Percentiles rank a stretch among this genome's conserved stretches.
Conservation (phyloP, 78 protist species). For the Cavenderia fasciculata region DNA sequence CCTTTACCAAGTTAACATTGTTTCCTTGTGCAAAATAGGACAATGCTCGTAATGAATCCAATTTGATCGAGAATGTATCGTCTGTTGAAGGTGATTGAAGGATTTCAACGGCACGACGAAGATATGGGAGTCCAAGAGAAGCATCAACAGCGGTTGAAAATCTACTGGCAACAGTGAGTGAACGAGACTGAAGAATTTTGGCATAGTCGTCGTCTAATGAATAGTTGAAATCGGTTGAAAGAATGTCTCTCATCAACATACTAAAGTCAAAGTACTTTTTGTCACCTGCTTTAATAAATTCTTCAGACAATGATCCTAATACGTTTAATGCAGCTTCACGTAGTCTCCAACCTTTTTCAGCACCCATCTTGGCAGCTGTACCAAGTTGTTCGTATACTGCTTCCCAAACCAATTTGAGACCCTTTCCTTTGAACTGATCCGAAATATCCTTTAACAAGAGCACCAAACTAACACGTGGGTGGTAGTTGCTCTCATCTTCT, state of each 20-base stretch:
- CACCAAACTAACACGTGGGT: constrained; percentile 9
- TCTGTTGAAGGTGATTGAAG: no score
- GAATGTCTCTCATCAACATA: neutral
- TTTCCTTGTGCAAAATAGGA: no score
- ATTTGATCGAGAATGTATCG: no score
- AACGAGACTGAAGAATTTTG: constrained; percentile 16
- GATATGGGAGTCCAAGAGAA: constrained; percentile 15
- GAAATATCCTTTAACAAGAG: neutral
- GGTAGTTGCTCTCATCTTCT: constrained; percentile 18
- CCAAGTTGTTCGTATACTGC: neutral
- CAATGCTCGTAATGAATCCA: no score
- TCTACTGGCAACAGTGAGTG: constrained; percentile 19
- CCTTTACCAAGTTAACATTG: no score
- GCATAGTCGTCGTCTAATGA: neutral
- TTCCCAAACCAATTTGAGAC: no score
- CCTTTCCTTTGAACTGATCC: no score
- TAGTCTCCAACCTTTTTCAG: constrained; percentile 10
- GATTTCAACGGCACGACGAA: constrained; percentile 1
- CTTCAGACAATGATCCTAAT: neutral
- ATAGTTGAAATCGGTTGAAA: neutral
- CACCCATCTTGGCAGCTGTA: neutral
- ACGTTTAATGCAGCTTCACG: constrained; percentile 13
- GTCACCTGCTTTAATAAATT: neutral
- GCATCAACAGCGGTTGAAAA: neutral
- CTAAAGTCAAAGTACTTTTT: constrained; percentile 17